Conservation (phyloP, 2,329 filamentous ascomycete species). For the Simplicillium sp. region DNA sequence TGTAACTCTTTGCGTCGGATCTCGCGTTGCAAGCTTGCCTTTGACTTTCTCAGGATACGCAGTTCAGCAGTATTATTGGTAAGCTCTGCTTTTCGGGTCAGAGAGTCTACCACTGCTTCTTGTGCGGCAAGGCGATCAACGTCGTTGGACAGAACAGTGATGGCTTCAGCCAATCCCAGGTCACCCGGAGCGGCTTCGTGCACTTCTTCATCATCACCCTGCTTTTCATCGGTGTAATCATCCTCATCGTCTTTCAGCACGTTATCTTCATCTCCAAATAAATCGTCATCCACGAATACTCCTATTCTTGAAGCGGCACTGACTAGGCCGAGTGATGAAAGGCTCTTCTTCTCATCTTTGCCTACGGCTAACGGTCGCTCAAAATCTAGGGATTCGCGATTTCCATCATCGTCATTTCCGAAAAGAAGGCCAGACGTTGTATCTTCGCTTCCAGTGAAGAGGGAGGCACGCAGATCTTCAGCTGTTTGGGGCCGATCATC, state of each 20-base stretch:
- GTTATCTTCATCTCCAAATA: constrained; percentile 83
- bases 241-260: constrained; percentile 80
- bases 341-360: constrained; percentile 66
- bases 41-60: constrained; percentile 86
- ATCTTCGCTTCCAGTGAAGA: constrained; percentile 41
- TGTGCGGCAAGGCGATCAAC: constrained; percentile 84
- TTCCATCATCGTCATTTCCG: constrained; percentile 48
- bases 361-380: constrained; percentile 19
- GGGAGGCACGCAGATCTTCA: constrained; percentile 54
- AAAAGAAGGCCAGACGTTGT: constrained; percentile 39
- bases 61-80: constrained; percentile 95
- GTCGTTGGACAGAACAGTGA: constrained; percentile 76
- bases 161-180: constrained; percentile 85
- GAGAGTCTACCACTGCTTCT: constrained; percentile 81
- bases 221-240: constrained; percentile 50
- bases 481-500: constrained; percentile 57
- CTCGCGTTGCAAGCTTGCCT: constrained; percentile 84
- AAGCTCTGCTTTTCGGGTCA: constrained; percentile 88
- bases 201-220: constrained; percentile 60
- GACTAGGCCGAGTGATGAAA: constrained; percentile 84
- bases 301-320: constrained; percentile 80
- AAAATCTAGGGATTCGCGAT: constrained; percentile 52
- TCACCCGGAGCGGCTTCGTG: constrained; percentile 93
- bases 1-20: constrained; percentile 92
- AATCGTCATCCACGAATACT: constrained; percentile 87